Percentiles rank a stretch among this genome's conserved stretches.
These are phyloP conservation scores for Diplodia scrobiculata DNA, from an alignment of 2,329 filamentous ascomycete species.

Conservation along the genomic window DNA sequence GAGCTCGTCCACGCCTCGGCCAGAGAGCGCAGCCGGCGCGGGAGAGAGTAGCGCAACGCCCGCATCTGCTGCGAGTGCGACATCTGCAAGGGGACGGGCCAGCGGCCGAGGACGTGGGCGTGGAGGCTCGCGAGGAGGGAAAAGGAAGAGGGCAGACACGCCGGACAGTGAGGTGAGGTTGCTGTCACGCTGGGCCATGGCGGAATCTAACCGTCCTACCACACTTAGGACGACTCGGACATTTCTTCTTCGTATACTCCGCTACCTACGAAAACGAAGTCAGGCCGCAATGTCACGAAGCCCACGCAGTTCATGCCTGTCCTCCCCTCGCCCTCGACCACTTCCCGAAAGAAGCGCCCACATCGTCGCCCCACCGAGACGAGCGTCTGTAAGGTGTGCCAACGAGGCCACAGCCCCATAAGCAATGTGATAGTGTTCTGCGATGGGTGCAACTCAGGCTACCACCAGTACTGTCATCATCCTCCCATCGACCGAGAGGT, in stretches of 20 bases:
- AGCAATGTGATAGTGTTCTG: constrained; percentile 84
- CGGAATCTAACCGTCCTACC: constrained; percentile 18
- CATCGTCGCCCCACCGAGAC: constrained; percentile 39
- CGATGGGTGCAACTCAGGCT: constrained; percentile 75
- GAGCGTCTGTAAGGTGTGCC: constrained; percentile 70
- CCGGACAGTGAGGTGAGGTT: constrained; percentile 42
- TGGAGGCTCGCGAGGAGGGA: constrained; percentile 44
- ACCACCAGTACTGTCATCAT: constrained; percentile 81
- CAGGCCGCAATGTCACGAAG: constrained; percentile 70
- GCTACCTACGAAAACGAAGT: constrained; percentile 70
- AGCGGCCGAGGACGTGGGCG: constrained; percentile 45
- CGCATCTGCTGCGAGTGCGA: constrained; percentile 32
- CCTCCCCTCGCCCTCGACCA: constrained; percentile 51
- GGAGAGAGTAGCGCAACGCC: constrained; percentile 31
- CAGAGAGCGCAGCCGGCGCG: constrained; percentile 40
- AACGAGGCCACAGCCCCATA: constrained; percentile 69
- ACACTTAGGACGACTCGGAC: constrained; percentile 41
- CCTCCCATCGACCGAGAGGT: constrained; percentile 71
- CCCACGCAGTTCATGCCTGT: constrained; percentile 65
- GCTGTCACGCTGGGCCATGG: constrained; percentile 18
- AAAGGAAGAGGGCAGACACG: constrained; percentile 46
- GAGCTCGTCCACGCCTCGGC: constrained; percentile 40
- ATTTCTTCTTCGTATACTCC: constrained; percentile 54
- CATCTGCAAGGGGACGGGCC: constrained; percentile 42
- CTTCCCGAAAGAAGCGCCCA: constrained; percentile 52